Percentiles rank a stretch among this genome's conserved stretches.
Evolutionary conservation across 2,329 filamentous ascomycete species (phyloP).

Genomic region (Lecanoromycetidae sp.): DNA sequence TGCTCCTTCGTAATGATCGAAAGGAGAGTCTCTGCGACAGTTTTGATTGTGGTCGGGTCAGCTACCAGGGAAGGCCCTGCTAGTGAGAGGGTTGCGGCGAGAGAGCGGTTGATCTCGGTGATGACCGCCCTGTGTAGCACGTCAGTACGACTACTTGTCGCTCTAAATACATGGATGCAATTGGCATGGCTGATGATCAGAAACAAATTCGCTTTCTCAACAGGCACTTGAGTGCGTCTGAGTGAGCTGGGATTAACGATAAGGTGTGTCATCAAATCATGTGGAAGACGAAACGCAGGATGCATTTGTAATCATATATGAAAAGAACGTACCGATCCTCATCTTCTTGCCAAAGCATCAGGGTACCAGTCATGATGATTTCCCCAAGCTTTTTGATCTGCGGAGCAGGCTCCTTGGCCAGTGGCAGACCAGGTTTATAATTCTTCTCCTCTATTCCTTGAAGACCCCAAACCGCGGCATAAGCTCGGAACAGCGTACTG

Average conservation of each 20-base stretch:
- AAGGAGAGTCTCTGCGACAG: slow-evolving; percentile 62
- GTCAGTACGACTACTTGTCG: slow-evolving; percentile 10
- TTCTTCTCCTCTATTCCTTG: slow-evolving; percentile 71
- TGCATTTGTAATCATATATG: background rate
- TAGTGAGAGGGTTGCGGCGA: slow-evolving; percentile 79
- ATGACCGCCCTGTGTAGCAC: slow-evolving; percentile 59
- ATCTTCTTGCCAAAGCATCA: slow-evolving; percentile 80
- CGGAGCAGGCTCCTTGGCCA: slow-evolving; percentile 63
- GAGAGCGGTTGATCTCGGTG: slow-evolving; percentile 88
- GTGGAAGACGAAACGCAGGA: background rate
- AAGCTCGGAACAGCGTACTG: slow-evolving; percentile 83
- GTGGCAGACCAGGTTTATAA: slow-evolving; percentile 78
- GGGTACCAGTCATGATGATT: slow-evolving; percentile 70
- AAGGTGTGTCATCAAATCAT: slow-evolving; percentile 70
- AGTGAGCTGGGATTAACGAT: slow-evolving; percentile 99
- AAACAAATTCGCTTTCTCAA: slow-evolving; percentile 69
- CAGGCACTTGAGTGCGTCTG: slow-evolving; percentile 78
- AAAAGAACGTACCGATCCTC: slow-evolving; percentile 68
- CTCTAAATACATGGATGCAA: slow-evolving; percentile 15
- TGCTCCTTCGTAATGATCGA: slow-evolving; percentile 81
- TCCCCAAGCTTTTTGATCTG: slow-evolving; percentile 78
- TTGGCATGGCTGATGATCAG: slow-evolving; percentile 29
- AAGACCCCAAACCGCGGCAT: slow-evolving; percentile 78
- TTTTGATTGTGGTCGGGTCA: slow-evolving; percentile 59
- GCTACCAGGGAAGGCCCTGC: slow-evolving; percentile 78